These are phyloP conservation scores for Parastagonospora avenae DNA, from an alignment of 2,329 filamentous ascomycete genomes.

Conservation along the genomic window DNA sequence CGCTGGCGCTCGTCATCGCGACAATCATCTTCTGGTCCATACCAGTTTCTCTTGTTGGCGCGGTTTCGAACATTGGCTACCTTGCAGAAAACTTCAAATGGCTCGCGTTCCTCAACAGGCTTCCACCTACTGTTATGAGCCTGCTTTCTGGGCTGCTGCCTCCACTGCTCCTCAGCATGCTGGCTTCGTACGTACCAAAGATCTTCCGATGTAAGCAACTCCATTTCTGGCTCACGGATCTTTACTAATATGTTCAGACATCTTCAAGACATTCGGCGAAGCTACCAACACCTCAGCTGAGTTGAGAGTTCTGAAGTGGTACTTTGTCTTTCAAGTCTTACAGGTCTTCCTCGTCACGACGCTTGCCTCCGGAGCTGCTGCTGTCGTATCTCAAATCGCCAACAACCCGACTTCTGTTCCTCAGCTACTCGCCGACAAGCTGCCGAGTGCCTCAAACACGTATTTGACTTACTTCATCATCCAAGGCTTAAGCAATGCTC, in stretches of 20 bases:
- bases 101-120: slow-evolving; percentile 72
- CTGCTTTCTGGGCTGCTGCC: slow-evolving; percentile 86
- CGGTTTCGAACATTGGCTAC: slow-evolving; percentile 81
- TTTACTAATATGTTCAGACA: slow-evolving; percentile 55
- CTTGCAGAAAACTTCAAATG: slow-evolving; percentile 68
- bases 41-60: slow-evolving; percentile 77
- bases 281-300: slow-evolving; percentile 82
- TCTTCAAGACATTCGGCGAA: slow-evolving; percentile 79
- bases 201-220: slow-evolving; percentile 71
- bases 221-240: no score
- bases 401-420: slow-evolving; percentile 67
- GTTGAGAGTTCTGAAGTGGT: slow-evolving; percentile 86
- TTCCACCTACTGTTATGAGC: slow-evolving; percentile 75
- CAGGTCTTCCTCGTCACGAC: slow-evolving; percentile 92
- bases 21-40: slow-evolving; percentile 88
- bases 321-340: slow-evolving; percentile 88
- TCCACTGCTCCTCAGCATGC: slow-evolving; percentile 74
- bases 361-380: slow-evolving; percentile 77
- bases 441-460: slow-evolving; percentile 89
- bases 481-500: slow-evolving; percentile 81
- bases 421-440: slow-evolving; percentile 69
- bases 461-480: slow-evolving; percentile 95
- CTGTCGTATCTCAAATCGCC: slow-evolving; percentile 67
- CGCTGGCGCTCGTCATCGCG: slow-evolving; percentile 74
- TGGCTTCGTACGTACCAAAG: slow-evolving; percentile 86